Conservation (phyloP, 1,284 basidiomycete species). For the Fomitopsis schrenkii region DNA sequence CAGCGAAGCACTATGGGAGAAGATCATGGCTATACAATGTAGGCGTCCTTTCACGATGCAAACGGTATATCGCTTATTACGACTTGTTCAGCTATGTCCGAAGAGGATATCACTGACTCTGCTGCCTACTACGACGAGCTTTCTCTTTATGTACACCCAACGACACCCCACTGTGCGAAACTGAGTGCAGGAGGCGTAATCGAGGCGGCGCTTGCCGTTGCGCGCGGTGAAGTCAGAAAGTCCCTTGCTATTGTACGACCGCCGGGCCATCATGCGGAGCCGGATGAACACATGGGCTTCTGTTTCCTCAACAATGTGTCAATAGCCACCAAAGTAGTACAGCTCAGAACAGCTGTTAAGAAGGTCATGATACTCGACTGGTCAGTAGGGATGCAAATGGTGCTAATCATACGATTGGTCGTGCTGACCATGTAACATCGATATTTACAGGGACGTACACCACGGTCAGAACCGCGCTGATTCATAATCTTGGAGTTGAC, state of each 20-base stretch:
- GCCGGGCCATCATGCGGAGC: conserved; percentile 98
- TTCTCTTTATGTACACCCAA: conserved; percentile 89
- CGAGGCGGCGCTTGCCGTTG: conserved; percentile 87
- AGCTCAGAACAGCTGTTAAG: conserved; percentile 63
- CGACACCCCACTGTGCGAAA: conserved; percentile 81
- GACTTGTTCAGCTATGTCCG: conserved; percentile 54
- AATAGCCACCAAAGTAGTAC: conserved; percentile 82
- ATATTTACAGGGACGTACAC: conserved; percentile 82
- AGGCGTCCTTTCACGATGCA: conserved; percentile 4
- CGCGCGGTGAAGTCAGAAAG: conserved; percentile 77
- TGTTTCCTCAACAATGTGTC: conserved; percentile 99
- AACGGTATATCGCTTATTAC: conserved; percentile 4
- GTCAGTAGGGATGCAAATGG: conserved; percentile 42
- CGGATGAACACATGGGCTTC: conserved; percentile 97
- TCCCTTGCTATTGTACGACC: conserved; percentile 95
- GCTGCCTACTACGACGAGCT: conserved; percentile 82
- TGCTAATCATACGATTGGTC: conserved; percentile 1
- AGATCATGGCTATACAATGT: conserved; percentile 78
- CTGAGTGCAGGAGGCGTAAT: conserved; percentile 95
- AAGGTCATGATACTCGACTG: conserved; percentile 94
- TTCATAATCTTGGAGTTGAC: background rate
- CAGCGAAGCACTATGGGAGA: conserved; percentile 86
- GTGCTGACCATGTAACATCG: background rate
- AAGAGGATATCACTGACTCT: conserved; percentile 70
- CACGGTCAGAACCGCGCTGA: conserved; percentile 58